phyloP scores from a whole-genome alignment of 768 basidiomycete genomes.

The Plicaturopsis crispa region DNA sequence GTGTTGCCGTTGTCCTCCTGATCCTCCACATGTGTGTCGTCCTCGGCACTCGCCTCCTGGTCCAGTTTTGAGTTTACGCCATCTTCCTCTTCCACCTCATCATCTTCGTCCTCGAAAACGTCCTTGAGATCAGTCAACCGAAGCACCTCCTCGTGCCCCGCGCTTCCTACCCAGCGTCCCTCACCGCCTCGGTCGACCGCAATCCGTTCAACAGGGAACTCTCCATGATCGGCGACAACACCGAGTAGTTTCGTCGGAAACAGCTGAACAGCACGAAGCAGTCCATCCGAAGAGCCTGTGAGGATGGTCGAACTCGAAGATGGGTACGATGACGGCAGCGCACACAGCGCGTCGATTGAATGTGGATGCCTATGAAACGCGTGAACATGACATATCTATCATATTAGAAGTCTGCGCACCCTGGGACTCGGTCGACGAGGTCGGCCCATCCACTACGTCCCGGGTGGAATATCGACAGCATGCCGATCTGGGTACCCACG shows the following conservation, averaged over 20 bases:
- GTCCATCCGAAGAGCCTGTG: conserved; percentile 89
- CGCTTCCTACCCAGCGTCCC: conserved; percentile 86
- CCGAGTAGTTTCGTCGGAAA: conserved; percentile 87
- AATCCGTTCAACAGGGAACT: conserved; percentile 87
- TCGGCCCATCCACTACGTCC: conserved; percentile 86
- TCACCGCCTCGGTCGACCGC: conserved; percentile 50
- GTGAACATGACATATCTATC: conserved; percentile 7
- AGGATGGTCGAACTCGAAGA: conserved; percentile 63
- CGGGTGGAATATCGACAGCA: conserved; percentile 85
- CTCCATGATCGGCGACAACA: conserved; percentile 85
- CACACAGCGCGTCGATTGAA: conserved; percentile 82
- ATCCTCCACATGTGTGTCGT: conserved; percentile 13
- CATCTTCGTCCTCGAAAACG: conserved; percentile 46
- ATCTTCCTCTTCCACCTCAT: conserved; percentile 17
- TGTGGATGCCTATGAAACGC: conserved; percentile 67
- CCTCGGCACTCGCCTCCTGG: conserved; percentile 12
- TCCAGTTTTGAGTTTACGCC: conserved; percentile 17
- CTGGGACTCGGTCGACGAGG: conserved; percentile 85
- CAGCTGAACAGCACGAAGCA: conserved; percentile 80
- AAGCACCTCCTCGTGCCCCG: conserved; percentile 82
- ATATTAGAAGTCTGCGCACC: conserved; percentile 37
- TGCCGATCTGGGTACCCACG: conserved; percentile 86
- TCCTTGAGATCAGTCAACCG: conserved; percentile 80
- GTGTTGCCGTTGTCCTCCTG: conserved; percentile 10
- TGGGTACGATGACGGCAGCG: conserved; percentile 55